A percentile compares a stretch with the other conserved stretches of the same genome.
Evolutionary conservation across 2,329 filamentous ascomycete species (phyloP).

Genomic region (Alternaria angustiovoidea): DNA sequence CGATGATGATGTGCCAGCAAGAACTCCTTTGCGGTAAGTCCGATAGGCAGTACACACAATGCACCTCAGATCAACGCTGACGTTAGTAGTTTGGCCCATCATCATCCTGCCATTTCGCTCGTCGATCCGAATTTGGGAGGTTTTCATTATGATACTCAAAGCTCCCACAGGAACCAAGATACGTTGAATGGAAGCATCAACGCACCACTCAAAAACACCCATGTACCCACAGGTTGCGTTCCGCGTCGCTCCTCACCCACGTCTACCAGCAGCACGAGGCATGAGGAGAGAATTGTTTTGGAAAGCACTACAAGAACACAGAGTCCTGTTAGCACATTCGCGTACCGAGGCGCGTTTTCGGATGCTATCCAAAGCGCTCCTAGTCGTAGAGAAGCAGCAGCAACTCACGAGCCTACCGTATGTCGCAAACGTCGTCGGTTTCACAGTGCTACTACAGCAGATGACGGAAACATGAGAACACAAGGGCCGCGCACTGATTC

Average conservation of each 20-base stretch:
- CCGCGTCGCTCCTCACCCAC: neutral
- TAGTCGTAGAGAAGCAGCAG: too few relatives aligned
- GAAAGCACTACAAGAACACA: neutral
- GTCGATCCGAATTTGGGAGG: neutral
- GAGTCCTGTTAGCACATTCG: neutral
- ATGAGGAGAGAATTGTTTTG: neutral
- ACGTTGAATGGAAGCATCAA: neutral
- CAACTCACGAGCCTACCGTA: neutral
- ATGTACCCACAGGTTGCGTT: neutral
- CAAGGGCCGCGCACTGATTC: neutral
- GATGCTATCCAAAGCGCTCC: neutral
- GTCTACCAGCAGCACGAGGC: neutral
- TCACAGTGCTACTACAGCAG: neutral
- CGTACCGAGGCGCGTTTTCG: neutral
- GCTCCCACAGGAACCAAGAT: neutral
- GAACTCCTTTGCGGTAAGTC: neutral
- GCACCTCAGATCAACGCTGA: neutral
- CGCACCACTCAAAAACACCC: neutral
- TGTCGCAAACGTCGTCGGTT: neutral
- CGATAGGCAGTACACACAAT: neutral
- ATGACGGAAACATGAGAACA: neutral
- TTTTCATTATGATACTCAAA: neutral
- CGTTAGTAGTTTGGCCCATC: neutral
- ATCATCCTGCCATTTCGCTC: neutral
- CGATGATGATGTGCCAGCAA: constrained; percentile 4